phyloP scores from a whole-genome alignment of 169 alveolate species.

The Prorocentrum cordatum region DNA sequence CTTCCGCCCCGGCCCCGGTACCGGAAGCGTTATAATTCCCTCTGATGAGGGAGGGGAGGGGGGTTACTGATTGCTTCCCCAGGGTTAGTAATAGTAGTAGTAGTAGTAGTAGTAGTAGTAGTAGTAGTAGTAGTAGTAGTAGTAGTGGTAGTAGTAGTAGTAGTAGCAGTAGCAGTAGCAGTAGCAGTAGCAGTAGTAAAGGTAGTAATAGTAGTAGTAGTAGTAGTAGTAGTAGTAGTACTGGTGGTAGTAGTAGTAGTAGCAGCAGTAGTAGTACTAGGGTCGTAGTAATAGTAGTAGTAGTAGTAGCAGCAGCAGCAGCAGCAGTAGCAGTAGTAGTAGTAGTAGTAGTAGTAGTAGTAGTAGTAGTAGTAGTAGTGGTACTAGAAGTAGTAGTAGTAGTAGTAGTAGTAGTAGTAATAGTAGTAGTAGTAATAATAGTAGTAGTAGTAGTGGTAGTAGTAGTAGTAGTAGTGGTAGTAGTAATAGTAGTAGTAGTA shows the following conservation, averaged over 20 bases:
- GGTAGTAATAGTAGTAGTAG: background rate
- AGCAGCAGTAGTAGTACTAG: background rate
- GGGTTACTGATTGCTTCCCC: too few species aligned
- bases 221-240: background rate
- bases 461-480: background rate
- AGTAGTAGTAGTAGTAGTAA: background rate
- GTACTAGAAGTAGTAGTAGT: background rate
- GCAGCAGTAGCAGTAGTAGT: background rate
- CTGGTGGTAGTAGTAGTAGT: background rate
- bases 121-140: conserved; percentile 3
- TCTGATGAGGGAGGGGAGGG: too few species aligned
- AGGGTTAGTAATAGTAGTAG: background rate
- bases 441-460: conserved; percentile 1
- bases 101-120: background rate
- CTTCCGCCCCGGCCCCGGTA: too few species aligned
- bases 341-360: background rate
- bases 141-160: conserved; percentile 1
- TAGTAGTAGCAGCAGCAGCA: background rate
- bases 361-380: background rate
- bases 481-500: background rate
- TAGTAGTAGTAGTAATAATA: background rate
- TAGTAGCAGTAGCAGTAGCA: background rate
- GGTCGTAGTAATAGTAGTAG: background rate
- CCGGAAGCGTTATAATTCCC: too few species aligned
- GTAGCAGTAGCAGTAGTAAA: background rate